These are phyloP conservation scores for Hypoxylon lenormandii DNA, from an alignment of 495 filamentous ascomycete species.

Conservation along the genomic window DNA sequence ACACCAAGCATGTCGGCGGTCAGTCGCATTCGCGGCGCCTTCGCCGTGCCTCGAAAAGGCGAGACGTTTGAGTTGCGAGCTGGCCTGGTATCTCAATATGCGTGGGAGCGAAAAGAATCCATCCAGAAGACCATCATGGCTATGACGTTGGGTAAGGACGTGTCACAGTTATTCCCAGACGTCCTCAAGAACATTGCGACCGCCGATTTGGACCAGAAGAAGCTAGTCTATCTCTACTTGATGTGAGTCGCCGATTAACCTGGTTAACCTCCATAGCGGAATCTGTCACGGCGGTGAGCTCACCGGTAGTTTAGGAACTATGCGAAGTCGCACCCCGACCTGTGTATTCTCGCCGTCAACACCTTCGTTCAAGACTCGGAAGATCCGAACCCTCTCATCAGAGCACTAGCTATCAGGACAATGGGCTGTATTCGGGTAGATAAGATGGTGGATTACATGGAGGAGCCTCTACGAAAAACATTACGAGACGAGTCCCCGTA, in stretches of 20 bases:
- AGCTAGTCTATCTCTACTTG: conserved; percentile 97
- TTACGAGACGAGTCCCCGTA: conserved; percentile 97
- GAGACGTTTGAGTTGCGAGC: conserved; percentile 98
- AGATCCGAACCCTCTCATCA: conserved; percentile 95
- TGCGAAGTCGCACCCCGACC: conserved; percentile 97
- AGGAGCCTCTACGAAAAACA: conserved; percentile 96
- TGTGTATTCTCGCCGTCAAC: conserved; percentile 98
- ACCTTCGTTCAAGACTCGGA: conserved; percentile 99
- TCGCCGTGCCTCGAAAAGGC: conserved; percentile 89
- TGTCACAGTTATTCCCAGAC: conserved; percentile 96
- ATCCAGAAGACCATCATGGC: conserved; percentile 99
- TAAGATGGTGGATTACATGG: conserved; percentile 99
- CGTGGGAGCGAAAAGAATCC: conserved; percentile 97
- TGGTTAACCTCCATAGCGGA: background rate
- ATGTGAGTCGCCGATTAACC: conserved; percentile 72
- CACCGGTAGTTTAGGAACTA: conserved; percentile 80
- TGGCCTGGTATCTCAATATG: conserved; percentile 98
- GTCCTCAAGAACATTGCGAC: conserved; percentile 99
- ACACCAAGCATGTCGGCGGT: conserved; percentile 70
- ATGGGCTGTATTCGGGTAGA: conserved; percentile 99
- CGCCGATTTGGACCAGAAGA: conserved; percentile 95
- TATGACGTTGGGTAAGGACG: conserved; percentile 99
- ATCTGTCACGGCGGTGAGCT: conserved; percentile 25
- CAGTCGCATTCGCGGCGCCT: conserved; percentile 93
- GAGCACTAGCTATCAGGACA: conserved; percentile 95